phyloP scores from a whole-genome alignment of 371 early-diverging fungal species.

The Smittium culicis region DNA sequence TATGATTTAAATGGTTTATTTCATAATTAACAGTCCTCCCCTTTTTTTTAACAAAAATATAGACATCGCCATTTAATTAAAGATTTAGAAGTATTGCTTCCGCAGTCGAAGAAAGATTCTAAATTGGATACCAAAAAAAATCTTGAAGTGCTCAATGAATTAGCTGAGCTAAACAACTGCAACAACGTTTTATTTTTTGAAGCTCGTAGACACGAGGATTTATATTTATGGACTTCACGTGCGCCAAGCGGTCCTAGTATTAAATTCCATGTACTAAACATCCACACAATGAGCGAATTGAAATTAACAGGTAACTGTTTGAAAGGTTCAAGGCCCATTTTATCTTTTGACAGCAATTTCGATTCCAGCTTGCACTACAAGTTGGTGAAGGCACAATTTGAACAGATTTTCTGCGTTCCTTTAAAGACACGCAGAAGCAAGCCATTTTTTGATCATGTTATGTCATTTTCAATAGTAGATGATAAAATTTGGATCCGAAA shows the following conservation, averaged over 20 bases:
- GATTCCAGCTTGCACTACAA: slow-evolving; percentile 67
- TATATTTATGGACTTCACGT: slow-evolving; percentile 90
- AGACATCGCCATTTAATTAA: slow-evolving; percentile 82
- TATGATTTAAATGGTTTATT: too few relatives aligned
- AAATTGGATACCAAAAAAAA: slow-evolving; percentile 87
- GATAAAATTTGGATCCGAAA: slow-evolving; percentile 90
- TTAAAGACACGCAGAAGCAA: slow-evolving; percentile 75
- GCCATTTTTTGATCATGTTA: slow-evolving; percentile 91
- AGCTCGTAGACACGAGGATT: slow-evolving; percentile 75
- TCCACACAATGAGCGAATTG: slow-evolving; percentile 97
- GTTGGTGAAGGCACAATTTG: slow-evolving; percentile 79
- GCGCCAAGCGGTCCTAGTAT: slow-evolving; percentile 90
- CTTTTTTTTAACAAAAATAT: too few relatives aligned
- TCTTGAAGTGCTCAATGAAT: slow-evolving; percentile 78
- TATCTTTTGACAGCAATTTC: slow-evolving; percentile 85
- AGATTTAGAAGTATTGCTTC: slow-evolving; percentile 73
- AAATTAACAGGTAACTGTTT: slow-evolving; percentile 95
- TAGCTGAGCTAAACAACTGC: slow-evolving; percentile 92
- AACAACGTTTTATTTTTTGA: slow-evolving; percentile 94
- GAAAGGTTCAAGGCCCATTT: slow-evolving; percentile 87
- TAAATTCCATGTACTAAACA: slow-evolving; percentile 88
- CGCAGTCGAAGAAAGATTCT: slow-evolving; percentile 79
- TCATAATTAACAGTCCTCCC: too few relatives aligned
- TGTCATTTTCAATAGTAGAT: slow-evolving; percentile 79
- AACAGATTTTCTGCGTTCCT: slow-evolving; percentile 75